Conservation (phyloP, 176 grass and related monocot genomes). For the Musa acuminata region DNA sequence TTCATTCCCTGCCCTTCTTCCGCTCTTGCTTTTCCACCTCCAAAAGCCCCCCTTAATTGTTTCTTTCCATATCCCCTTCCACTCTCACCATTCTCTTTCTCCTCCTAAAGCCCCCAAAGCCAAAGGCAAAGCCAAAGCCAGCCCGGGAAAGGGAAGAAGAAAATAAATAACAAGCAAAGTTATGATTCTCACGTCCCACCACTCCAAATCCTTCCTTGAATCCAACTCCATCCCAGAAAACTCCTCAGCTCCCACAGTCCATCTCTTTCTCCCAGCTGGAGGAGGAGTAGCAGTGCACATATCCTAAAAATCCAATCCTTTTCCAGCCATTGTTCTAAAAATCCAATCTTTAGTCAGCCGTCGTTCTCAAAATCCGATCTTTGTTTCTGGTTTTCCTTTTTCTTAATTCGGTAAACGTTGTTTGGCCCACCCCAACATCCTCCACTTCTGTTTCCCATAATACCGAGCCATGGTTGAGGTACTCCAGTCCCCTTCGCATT, state of each 20-base stretch:
- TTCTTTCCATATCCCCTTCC: neutral
- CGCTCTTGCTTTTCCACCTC: no score
- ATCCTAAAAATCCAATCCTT: slow-evolving; percentile 31
- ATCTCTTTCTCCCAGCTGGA: slow-evolving; percentile 6
- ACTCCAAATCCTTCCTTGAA: slow-evolving; percentile 61
- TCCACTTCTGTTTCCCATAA: neutral
- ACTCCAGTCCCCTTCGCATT: slow-evolving; percentile 38
- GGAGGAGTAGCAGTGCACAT: slow-evolving; percentile 18
- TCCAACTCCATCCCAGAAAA: slow-evolving; percentile 68
- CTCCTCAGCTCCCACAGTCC: slow-evolving; percentile 21
- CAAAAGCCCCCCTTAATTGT: no score
- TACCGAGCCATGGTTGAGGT: slow-evolving; percentile 37
- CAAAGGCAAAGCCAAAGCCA: neutral
- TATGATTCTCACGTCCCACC: slow-evolving; percentile 38
- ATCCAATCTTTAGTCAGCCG: slow-evolving; percentile 7
- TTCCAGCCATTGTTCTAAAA: slow-evolving; percentile 5
- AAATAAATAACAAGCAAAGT: slow-evolving; percentile 14
- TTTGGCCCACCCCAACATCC: slow-evolving; percentile 33
- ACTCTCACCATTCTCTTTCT: neutral
- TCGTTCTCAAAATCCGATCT: neutral
- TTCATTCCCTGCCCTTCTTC: no score
- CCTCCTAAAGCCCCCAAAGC: neutral
- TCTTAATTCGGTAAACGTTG: slow-evolving; percentile 10
- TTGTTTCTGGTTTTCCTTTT: neutral
- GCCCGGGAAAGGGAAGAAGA: slow-evolving; percentile 1